These are phyloP conservation scores for Bryum argenteum DNA, from an alignment of 225 moss, liverwort and hornwort species.

Conservation along the genomic window DNA sequence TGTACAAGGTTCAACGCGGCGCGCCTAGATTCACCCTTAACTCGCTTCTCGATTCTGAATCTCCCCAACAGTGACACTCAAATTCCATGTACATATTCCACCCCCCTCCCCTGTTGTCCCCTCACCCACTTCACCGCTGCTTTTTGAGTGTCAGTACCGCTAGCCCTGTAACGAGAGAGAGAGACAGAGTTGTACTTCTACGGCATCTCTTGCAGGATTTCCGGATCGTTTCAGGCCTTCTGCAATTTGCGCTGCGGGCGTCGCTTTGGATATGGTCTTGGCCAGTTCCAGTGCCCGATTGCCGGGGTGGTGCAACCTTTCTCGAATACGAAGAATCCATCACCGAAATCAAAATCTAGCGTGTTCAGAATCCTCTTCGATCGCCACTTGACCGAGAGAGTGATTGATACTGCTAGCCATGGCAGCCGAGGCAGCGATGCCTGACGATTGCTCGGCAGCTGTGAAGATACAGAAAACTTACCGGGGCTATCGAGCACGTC, in stretches of 20 bases:
- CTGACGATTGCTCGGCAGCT: constrained; percentile 37
- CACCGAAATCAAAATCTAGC: constrained; percentile 24
- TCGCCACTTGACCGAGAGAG: too few relatives aligned
- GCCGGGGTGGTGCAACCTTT: background rate
- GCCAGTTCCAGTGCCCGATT: constrained; percentile 6
- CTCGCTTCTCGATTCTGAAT: too few relatives aligned
- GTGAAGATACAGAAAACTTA: constrained; percentile 70
- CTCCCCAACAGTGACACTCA: too few relatives aligned
- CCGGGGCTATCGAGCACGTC: constrained; percentile 75
- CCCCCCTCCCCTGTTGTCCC: too few relatives aligned
- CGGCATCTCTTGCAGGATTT: background rate
- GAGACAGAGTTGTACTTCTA: background rate
- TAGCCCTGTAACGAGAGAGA: too few relatives aligned
- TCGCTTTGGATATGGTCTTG: constrained; percentile 16
- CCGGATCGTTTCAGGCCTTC: background rate
- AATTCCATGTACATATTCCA: background rate
- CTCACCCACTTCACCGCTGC: too few relatives aligned
- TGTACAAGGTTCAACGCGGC: too few relatives aligned
- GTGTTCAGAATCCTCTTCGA: too few relatives aligned
- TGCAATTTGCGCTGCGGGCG: too few relatives aligned
- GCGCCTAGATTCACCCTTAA: constrained; percentile 13
- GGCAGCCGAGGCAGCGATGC: constrained; percentile 14
- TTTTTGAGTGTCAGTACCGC: too few relatives aligned
- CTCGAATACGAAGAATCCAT: constrained; percentile 1
- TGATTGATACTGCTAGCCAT: constrained; percentile 13